Base-by-base conservation (phyloP, 495 filamentous ascomycete genomes). In the Daldinia grandis region DNA sequence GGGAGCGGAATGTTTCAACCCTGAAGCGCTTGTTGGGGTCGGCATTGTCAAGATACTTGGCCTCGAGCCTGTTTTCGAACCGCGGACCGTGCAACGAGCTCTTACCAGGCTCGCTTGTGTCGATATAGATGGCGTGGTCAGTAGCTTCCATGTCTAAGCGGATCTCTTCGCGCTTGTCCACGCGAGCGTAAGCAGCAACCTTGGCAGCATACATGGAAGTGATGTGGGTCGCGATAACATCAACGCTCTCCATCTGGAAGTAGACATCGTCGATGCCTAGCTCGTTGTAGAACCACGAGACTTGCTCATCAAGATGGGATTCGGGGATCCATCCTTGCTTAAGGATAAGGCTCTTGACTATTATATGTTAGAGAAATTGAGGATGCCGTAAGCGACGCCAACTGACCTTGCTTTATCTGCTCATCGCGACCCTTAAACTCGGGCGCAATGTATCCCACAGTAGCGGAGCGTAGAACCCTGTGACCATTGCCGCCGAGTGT, bases 221-320 rank as follows among this genome's bases (percentile, higher is more conserved):
- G 69, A 99, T 93, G 76, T 97, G 92, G 74, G 91, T 97, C 65
- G 93, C 91, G 68, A 99, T 95, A 55, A 91, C 92, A 44, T 94
- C 91, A 25, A 89, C 90, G 3, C 87, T 87, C 82, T 99, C 95
- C 37, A 93, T 92, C 78, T 97, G 91, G 84, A 99, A 99, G 82
- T 99, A 99, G 83, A 97, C 94, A 80, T 99, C 95, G 79, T 99
- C 95, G 74, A 99, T 99, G 58, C 95, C 96, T 14, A 99, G 87
- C 78, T 94, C 91, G 72, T 95, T 92, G 82, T 99, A 99, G 85
- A 99, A 99, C 96, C 95, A 98, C 17, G 86, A 85, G 31, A 93
- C 92, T 80, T 99, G 93, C 2, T 88, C 86, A 62, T 94, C 89
- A 38, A 97, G 86, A 69, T 98, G 91, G 44, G 92, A 87, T 58